phyloP scores from a whole-genome alignment of 1,284 basidiomycete genomes.

The Omphalotus olearius region DNA sequence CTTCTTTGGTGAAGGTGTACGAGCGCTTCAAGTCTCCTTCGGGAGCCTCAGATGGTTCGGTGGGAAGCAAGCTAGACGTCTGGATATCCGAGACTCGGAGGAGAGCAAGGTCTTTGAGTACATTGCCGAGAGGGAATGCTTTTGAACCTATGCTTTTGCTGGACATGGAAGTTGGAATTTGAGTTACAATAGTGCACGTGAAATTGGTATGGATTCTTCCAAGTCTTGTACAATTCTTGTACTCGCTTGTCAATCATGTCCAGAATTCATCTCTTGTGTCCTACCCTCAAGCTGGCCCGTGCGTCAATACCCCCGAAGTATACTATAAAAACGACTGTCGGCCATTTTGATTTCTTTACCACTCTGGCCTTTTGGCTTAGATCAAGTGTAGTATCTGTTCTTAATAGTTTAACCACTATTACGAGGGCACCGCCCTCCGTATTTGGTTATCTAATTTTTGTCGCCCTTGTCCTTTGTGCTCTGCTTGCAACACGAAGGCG shows the following conservation, averaged over 20 bases:
- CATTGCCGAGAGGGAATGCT: slow-evolving; percentile 54
- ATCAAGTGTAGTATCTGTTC: slow-evolving; percentile 82
- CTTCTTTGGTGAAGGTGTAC: slow-evolving; percentile 48
- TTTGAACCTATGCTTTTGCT: slow-evolving; percentile 33
- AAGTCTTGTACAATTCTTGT: too few relatives aligned
- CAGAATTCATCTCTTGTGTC: too few relatives aligned
- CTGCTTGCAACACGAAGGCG: slow-evolving; percentile 19
- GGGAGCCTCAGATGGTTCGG: slow-evolving; percentile 20
- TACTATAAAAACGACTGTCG: too few relatives aligned
- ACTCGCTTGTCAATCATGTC: too few relatives aligned
- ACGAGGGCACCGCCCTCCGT: slow-evolving; percentile 22
- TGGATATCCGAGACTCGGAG: slow-evolving; percentile 59
- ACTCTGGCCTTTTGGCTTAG: slow-evolving; percentile 81
- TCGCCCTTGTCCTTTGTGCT: slow-evolving; percentile 16
- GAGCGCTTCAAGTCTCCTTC: slow-evolving; percentile 45
- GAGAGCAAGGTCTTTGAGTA: slow-evolving; percentile 68
- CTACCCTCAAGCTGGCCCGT: slow-evolving; percentile 24
- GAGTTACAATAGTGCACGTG: too few relatives aligned
- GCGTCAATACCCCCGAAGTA: too few relatives aligned
- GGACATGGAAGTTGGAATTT: slow-evolving; percentile 21
- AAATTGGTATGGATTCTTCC: too few relatives aligned
- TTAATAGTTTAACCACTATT: slow-evolving; percentile 59
- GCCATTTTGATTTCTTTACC: slow-evolving; percentile 33
- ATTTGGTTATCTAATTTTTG: slow-evolving; percentile 19
- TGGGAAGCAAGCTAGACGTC: slow-evolving; percentile 36